These are phyloP conservation scores for Candida patagonica DNA, from an alignment of 805 yeast species.

Conservation along the genomic window DNA sequence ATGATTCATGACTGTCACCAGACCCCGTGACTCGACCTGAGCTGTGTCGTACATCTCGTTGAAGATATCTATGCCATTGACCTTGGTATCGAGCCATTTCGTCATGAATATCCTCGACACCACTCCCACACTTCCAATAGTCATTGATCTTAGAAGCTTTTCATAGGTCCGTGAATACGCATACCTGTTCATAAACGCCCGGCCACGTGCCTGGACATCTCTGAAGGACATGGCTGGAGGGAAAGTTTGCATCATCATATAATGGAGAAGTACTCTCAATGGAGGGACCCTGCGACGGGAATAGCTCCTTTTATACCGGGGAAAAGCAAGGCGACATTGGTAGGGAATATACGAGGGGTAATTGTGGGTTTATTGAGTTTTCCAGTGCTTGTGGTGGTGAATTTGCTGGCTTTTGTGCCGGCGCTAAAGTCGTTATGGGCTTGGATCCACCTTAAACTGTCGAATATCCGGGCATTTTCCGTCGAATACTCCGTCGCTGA, in stretches of 20 bases:
- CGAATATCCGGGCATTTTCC: not conserved
- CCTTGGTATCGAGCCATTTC: constrained; percentile 52
- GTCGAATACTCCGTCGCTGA: constrained; percentile 2
- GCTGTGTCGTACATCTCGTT: constrained; percentile 58
- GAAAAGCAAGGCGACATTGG: not conserved
- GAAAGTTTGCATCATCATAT: no score
- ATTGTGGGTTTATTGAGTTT: not conserved
- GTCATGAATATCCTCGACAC: constrained; percentile 54
- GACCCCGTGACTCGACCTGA: constrained; percentile 56
- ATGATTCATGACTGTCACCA: constrained; percentile 85
- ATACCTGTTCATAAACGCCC: constrained; percentile 52
- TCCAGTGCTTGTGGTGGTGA: not conserved
- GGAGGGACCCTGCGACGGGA: constrained; percentile 91
- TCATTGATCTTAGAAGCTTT: constrained; percentile 59
- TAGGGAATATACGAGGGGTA: not conserved
- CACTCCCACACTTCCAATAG: constrained; percentile 58
- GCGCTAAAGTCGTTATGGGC: no score
- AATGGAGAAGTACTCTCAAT: constrained; percentile 78
- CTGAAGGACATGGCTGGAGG: constrained; percentile 19
- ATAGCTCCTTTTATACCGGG: constrained; percentile 64
- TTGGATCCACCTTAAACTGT: not conserved
- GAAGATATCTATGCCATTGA: constrained; percentile 54
- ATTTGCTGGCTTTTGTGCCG: not conserved
- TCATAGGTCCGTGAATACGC: constrained; percentile 54
- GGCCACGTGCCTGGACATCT: constrained; percentile 37